Percentiles rank a stretch among this genome's conserved stretches.
Evolutionary conservation across 352 stramenopile species (phyloP).

Genomic region (Phytophthora nicotianae): DNA sequence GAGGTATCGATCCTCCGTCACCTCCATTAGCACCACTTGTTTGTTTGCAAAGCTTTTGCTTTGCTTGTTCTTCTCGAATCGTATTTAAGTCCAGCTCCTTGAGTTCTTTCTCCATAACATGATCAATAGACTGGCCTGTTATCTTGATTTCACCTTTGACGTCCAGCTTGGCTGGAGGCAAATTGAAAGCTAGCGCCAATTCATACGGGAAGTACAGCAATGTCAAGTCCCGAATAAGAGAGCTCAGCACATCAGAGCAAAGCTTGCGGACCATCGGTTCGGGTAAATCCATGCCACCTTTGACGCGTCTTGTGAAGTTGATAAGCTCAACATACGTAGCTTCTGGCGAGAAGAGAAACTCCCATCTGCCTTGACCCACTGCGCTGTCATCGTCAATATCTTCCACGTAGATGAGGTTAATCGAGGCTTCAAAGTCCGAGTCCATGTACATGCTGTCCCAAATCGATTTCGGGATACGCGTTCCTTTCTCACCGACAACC

Average conservation of each 20-base stretch:
- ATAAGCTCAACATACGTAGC: conserved; percentile 65
- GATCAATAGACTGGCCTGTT: conserved; percentile 55
- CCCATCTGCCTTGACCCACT: conserved; percentile 56
- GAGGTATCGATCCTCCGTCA: not conserved
- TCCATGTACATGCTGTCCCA: conserved; percentile 83
- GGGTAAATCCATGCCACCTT: conserved; percentile 72
- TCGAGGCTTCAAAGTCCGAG: conserved; percentile 61
- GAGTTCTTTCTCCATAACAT: conserved; percentile 60
- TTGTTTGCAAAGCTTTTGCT: conserved; percentile 25
- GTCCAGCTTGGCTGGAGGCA: conserved; percentile 62
- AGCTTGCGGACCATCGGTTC: conserved; percentile 76
- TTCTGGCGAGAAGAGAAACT: conserved; percentile 63
- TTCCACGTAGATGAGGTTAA: conserved; percentile 73
- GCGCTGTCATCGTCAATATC: conserved; percentile 43
- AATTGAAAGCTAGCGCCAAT: conserved; percentile 57
- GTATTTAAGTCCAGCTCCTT: conserved; percentile 29
- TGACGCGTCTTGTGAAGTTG: conserved; percentile 69
- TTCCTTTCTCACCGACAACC: conserved; percentile 76
- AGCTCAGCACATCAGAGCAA: conserved; percentile 65
- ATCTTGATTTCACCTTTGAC: conserved; percentile 64
- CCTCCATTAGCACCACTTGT: not conserved
- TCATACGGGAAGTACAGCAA: conserved; percentile 74
- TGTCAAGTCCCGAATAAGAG: conserved; percentile 61
- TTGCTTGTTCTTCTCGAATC: conserved; percentile 21
- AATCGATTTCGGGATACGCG: conserved; percentile 76